Base-by-base conservation (phyloP, 1,139 yeast species). In the Schwanniomyces etchellsii region DNA sequence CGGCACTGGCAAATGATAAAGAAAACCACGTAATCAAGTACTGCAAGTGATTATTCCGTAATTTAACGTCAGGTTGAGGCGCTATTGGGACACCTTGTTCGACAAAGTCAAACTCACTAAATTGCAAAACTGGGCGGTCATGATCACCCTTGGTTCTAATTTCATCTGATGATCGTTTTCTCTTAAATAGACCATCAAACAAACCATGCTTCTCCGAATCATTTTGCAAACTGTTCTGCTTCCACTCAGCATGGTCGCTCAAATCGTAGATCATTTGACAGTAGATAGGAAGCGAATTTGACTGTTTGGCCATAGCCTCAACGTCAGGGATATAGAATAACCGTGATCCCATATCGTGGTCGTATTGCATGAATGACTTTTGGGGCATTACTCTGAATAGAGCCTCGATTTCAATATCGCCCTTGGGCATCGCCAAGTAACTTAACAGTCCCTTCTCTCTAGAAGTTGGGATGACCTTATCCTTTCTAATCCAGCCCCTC, bases 11-110 rank as follows among this genome's bases (percentile, higher is more conserved):
- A 24, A 81, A 46, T 1, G 88, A 77, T 26, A 88, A 71, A 0
- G 95, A 95, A 52, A 85, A 91, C 99, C 99, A 91, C 1, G 99
- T 91, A 14, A 86, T 74, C 47, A 91, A 63, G 53, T 91, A 91
- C 55, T 91, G 96, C 55, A 89, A 62, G 52, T 91, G 99, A 49
- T 89, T 88, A 55, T 91, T 93, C 41, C 82, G 75, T 49, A 86
- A 71, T 39, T 80, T 88, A 18, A 91, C 77, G 46, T 76, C 76
- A 10, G 96, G 93, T 4, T 70, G 60, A 32, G 81, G 77, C 1
- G 96, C 98, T 16, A 93, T 56, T 3, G 99, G 99, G 4, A 89
- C 93, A 29, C 98, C 99, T 12, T 84, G 79, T 33, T 70, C 71
- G 33, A 76, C 62, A 42, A 82, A 78, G 46, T 67, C 72, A 37